Percentiles rank a stretch among this genome's conserved stretches.
Evolutionary conservation across 257 asterid genomes (phyloP).

Genomic region (Leptodermis oblonga): DNA sequence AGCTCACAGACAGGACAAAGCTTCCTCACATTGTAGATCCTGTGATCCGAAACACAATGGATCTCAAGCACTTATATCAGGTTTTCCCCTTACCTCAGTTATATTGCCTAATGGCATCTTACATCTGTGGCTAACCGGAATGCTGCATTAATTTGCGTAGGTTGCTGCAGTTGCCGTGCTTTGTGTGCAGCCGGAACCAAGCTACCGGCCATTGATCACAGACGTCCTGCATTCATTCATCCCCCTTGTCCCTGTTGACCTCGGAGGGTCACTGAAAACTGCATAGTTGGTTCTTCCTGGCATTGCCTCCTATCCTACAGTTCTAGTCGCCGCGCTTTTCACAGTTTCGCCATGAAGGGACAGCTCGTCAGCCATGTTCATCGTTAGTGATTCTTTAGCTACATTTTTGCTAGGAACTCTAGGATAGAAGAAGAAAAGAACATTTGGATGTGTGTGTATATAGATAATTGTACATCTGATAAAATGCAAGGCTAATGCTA

Average conservation of each 20-base stretch:
- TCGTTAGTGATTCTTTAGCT: slow-evolving; percentile 11
- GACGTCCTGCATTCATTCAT: slow-evolving; percentile 93
- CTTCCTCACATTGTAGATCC: slow-evolving; percentile 83
- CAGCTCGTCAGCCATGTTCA: slow-evolving; percentile 11
- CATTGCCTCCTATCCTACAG: slow-evolving; percentile 18
- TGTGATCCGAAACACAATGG: slow-evolving; percentile 70
- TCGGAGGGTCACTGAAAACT: slow-evolving; percentile 74
- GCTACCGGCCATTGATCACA: slow-evolving; percentile 88
- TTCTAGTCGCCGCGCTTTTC: slow-evolving; percentile 11
- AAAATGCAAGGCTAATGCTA: slow-evolving; percentile 8
- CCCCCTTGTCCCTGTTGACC: slow-evolving; percentile 90
- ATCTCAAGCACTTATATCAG: slow-evolving; percentile 88
- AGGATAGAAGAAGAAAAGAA: slow-evolving; percentile 20
- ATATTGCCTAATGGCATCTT: not conserved
- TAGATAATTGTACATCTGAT: slow-evolving; percentile 39
- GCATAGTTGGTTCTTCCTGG: slow-evolving; percentile 37
- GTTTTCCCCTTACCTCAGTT: slow-evolving; percentile 28
- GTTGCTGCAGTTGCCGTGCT: slow-evolving; percentile 98
- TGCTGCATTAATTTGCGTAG: slow-evolving; percentile 26
- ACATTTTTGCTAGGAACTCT: slow-evolving; percentile 17
- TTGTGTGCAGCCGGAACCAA: slow-evolving; percentile 94
- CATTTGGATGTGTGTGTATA: slow-evolving; percentile 28
- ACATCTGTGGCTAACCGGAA: slow-evolving; percentile 8
- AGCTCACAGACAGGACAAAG: slow-evolving; percentile 83
- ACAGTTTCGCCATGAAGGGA: not conserved